Conservation (phyloP, 202 grass and related monocot genomes). For the Hordeum pubiflorum region DNA sequence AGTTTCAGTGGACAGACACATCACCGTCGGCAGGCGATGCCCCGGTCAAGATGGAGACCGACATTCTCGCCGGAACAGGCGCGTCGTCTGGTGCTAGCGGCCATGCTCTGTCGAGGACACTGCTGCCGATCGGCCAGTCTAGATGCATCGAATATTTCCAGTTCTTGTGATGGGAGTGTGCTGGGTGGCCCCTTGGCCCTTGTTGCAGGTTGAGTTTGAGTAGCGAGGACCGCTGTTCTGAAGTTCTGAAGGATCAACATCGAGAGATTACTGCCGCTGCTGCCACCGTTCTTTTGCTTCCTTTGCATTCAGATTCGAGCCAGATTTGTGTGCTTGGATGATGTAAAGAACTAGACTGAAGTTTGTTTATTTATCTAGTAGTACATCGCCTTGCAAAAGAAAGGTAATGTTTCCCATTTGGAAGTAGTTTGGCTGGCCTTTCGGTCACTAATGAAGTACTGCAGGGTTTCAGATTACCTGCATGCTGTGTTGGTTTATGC, state of each 20-base stretch:
- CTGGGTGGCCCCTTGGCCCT: not conserved
- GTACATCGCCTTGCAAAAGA: not conserved
- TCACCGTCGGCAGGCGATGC: not conserved
- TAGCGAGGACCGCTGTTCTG: not conserved
- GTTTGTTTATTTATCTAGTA: not conserved
- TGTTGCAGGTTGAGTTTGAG: not conserved
- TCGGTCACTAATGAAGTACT: not conserved
- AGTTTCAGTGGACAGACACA: slow-evolving; percentile 20
- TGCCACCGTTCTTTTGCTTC: not conserved
- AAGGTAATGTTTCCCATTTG: not conserved
- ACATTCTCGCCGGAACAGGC: not conserved
- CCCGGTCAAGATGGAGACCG: slow-evolving; percentile 16
- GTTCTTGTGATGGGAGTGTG: slow-evolving; percentile 33
- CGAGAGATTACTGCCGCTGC: not conserved
- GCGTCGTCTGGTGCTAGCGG: not conserved
- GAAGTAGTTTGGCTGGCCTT: not conserved
- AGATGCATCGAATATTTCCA: slow-evolving; percentile 59
- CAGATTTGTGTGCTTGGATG: slow-evolving; percentile 31
- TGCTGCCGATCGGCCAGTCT: slow-evolving; percentile 39
- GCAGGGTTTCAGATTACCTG: not conserved
- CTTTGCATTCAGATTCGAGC: slow-evolving; percentile 22
- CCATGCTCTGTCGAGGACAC: slow-evolving; percentile 25
- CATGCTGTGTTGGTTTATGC: not conserved
- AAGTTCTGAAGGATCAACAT: not conserved
- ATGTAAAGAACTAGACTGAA: slow-evolving; percentile 13